phyloP scores from a whole-genome alignment of 2,329 filamentous ascomycete genomes.

The Nemania bipapillata region DNA sequence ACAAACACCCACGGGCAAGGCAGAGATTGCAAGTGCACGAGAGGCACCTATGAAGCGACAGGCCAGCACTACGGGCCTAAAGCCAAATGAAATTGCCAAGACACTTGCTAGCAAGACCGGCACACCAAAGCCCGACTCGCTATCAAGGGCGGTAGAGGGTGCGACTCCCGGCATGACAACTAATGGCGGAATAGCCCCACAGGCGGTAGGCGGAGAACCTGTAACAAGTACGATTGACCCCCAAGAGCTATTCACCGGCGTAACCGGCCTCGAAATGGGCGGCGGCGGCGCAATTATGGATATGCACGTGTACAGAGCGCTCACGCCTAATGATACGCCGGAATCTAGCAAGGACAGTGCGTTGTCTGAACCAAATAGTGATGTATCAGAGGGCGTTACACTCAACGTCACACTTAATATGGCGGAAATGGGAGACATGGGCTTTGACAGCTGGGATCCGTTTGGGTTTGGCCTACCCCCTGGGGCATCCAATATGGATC shows the following conservation, averaged over 20 bases:
- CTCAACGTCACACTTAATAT: slow-evolving; percentile 63
- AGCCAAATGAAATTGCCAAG: slow-evolving; percentile 51
- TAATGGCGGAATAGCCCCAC: slow-evolving; percentile 49
- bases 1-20: slow-evolving; percentile 57
- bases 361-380: slow-evolving; percentile 69
- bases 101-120: slow-evolving; percentile 41
- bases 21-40: slow-evolving; percentile 63
- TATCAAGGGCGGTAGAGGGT: slow-evolving; percentile 43
- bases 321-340: slow-evolving; percentile 72
- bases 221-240: slow-evolving; percentile 60
- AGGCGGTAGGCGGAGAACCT: background rate
- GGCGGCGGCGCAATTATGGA: slow-evolving; percentile 64
- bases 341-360: slow-evolving; percentile 71
- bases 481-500: slow-evolving; percentile 50
- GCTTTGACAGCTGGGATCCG: slow-evolving; percentile 61
- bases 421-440: too few relatives aligned
- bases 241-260: slow-evolving; percentile 59
- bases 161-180: slow-evolving; percentile 24
- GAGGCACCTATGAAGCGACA: slow-evolving; percentile 64
- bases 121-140: slow-evolving; percentile 43
- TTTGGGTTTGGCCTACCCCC: slow-evolving; percentile 63
- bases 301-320: slow-evolving; percentile 63
- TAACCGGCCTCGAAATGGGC: slow-evolving; percentile 56
- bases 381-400: slow-evolving; percentile 66
- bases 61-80: slow-evolving; percentile 58